A percentile compares a stretch with the other conserved stretches of the same genome.
Evolutionary conservation across 2,329 filamentous ascomycete genomes (phyloP).

Genomic region (Calonectria pseudoturangicola): DNA sequence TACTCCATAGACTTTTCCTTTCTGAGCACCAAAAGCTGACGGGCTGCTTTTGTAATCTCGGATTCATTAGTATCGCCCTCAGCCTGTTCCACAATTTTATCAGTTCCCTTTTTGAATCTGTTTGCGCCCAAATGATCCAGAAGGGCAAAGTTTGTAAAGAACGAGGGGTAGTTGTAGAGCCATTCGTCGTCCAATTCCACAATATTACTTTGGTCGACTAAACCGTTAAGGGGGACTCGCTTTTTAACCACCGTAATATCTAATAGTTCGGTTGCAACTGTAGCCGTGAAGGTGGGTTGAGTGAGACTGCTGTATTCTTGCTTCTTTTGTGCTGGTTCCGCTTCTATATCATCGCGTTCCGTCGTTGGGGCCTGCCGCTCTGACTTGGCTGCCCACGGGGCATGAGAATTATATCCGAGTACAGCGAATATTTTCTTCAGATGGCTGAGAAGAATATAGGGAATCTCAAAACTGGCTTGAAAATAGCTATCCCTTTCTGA

Average conservation of each 20-base stretch:
- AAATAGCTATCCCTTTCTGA: not conserved
- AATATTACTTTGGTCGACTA: not conserved
- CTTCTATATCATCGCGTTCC: not conserved
- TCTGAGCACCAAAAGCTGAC: not conserved
- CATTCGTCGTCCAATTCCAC: conserved; percentile 1
- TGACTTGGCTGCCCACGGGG: not conserved
- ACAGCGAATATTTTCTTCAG: not conserved
- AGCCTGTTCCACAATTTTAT: not conserved
- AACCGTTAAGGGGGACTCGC: not conserved
- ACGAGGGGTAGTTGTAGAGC: not conserved
- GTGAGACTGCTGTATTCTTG: not conserved
- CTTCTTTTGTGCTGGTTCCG: not conserved
- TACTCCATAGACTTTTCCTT: not conserved
- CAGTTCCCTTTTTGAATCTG: no score
- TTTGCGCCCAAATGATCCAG: not conserved
- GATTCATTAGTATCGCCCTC: not conserved
- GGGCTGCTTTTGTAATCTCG: not conserved
- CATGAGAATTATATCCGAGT: not conserved
- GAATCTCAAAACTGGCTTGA: conserved; percentile 10
- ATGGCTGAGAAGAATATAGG: not conserved
- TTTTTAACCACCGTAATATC: not conserved
- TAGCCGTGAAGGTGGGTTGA: no score
- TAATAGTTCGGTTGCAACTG: no score
- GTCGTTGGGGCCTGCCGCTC: no score
- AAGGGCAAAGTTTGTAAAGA: not conserved